phyloP scores from a whole-genome alignment of 2,329 filamentous ascomycete species.

The Pseudodiploospora longispora region DNA sequence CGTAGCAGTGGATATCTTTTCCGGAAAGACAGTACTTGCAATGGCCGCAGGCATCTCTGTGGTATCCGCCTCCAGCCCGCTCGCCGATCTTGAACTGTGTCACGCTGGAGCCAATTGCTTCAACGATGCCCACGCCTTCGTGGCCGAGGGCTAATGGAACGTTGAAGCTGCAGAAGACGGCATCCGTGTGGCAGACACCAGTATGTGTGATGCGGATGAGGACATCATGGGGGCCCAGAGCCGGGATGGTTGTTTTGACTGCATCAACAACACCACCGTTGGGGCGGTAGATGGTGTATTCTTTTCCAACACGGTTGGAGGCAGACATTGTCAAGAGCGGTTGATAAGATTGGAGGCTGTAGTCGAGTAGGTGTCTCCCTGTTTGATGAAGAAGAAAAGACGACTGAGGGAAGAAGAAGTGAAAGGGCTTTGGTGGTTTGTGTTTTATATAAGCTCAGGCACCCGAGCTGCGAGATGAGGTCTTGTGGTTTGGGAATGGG shows the following conservation, averaged over 20 bases:
- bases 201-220: slow-evolving; percentile 10
- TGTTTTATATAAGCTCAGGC: no score
- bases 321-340: no score
- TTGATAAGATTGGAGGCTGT: no score
- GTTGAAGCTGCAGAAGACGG: neutral
- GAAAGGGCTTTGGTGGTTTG: no score
- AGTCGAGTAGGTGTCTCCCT: no score
- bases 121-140: slow-evolving; percentile 41
- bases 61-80: slow-evolving; percentile 32
- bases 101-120: slow-evolving; percentile 34
- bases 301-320: no score
- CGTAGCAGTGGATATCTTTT: slow-evolving; percentile 8
- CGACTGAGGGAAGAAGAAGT: no score
- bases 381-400: no score
- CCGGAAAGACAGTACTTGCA: slow-evolving; percentile 36
- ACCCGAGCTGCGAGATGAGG: no score
- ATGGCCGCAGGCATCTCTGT: slow-evolving; percentile 39
- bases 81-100: slow-evolving; percentile 37
- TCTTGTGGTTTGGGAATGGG: no score
- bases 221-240: slow-evolving; percentile 8
- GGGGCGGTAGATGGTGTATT: no score
- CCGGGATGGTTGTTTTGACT: slow-evolving; percentile 1
- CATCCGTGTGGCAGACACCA: slow-evolving; percentile 9
- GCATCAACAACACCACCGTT: neutral
- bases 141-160: slow-evolving; percentile 34